Evolutionary conservation across 352 stramenopile species (phyloP).

Genomic region (Phytophthora podocarpi): DNA sequence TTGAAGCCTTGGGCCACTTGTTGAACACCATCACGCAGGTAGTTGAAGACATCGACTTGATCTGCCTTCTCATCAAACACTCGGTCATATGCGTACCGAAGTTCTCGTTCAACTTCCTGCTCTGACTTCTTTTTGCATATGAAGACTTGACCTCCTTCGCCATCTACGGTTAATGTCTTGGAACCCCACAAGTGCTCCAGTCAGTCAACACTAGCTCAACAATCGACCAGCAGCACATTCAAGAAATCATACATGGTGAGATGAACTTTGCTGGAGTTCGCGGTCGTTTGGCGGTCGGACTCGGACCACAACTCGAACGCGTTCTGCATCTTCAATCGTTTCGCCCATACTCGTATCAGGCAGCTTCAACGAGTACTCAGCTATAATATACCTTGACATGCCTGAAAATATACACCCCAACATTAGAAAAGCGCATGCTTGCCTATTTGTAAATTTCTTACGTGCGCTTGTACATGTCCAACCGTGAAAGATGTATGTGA

Average conservation of each 20-base stretch:
- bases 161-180: slow-evolving; percentile 50
- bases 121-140: slow-evolving; percentile 58
- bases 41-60: slow-evolving; percentile 81
- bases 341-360: slow-evolving; percentile 38
- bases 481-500: slow-evolving; percentile 31
- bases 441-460: slow-evolving; percentile 36
- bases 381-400: neutral
- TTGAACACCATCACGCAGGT: slow-evolving; percentile 70
- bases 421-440: neutral
- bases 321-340: slow-evolving; percentile 44
- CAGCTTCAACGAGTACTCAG: neutral
- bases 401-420: slow-evolving; percentile 25
- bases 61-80: slow-evolving; percentile 64
- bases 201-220: too few relatives aligned
- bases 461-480: too few relatives aligned
- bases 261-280: slow-evolving; percentile 45
- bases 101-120: slow-evolving; percentile 48
- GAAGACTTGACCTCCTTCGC: slow-evolving; percentile 38
- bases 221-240: too few relatives aligned
- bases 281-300: slow-evolving; percentile 79
- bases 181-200: too few relatives aligned
- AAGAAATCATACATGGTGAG: slow-evolving; percentile 35
- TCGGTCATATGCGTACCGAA: slow-evolving; percentile 71
- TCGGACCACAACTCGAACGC: slow-evolving; percentile 79
- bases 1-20: slow-evolving; percentile 89